Base-by-base conservation (phyloP, 768 basidiomycete species). In the Rhodotorula graminis region DNA sequence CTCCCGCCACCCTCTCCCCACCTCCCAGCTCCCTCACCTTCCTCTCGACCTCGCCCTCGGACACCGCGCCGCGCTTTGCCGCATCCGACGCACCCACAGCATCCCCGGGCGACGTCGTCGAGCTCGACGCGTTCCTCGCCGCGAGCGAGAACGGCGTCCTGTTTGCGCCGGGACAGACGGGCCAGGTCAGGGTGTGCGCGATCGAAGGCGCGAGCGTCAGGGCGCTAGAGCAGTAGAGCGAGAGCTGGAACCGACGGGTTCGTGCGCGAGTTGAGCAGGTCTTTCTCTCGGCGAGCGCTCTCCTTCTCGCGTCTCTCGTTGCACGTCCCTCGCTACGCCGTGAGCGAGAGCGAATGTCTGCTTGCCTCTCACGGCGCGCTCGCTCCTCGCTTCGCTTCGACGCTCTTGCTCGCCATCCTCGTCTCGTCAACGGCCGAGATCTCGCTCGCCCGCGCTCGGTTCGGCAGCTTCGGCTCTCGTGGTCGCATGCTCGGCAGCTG, bases 31-130 rank as follows among this genome's bases (percentile, higher is more conserved):
- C 60, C 19, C 63, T 74, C 63, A 44, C 42, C 8, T 67, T 74
- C 62, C 50, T 60, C 65, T 56, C 69, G 50, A 21, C 67, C 46
- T 11, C 65, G 5, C 59, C 65, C 16, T 74, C 73, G 21, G 52
- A 74, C 62, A 11, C 27, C 15, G 44, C 59, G 2, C 69, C 69
- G 10, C 57, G 47, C 53, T 29, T 42, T 9, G 14, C 31, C 23
- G 21, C 50, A 15, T 8, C 31, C 27, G 52, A 65, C 21, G 37
- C 40, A 7, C 40, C 57, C 9, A n/a, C n/a, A n/a, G 14, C 58
- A 1, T 4, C 18, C 2, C 37, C 4, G 37, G 64, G 52, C 21
- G 12, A 18, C 2, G 69, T 70, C 25, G 11, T 47, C 16, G 50
- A 19, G 40, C 15, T 53, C 6, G 11, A 44, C 23, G 31, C 18